A percentile compares a stretch with the other conserved stretches of the same genome.
phyloP scores from a whole-genome alignment of 441 rosid genomes.

The Dalechampia spathulata region DNA sequence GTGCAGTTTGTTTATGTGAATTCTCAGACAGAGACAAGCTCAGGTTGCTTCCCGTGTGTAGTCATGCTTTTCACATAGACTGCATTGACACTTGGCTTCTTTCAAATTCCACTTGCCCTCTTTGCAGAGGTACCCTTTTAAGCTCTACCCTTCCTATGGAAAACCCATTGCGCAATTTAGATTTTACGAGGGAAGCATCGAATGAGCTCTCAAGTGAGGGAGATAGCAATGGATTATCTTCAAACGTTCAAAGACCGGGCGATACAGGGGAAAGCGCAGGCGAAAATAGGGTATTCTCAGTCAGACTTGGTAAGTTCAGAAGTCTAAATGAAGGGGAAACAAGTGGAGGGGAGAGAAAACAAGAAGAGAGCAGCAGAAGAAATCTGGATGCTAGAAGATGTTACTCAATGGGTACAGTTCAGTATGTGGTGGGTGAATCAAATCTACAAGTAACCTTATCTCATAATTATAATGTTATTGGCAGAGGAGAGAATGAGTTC shows the following conservation, averaged over 20 bases:
- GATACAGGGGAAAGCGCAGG: conserved; percentile 20
- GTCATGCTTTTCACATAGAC: conserved; percentile 67
- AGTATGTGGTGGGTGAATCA: conserved; percentile 46
- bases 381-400: conserved; percentile 55
- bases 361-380: conserved; percentile 35
- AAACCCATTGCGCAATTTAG: conserved; percentile 20
- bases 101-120: conserved; percentile 76
- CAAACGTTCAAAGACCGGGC: conserved; percentile 18
- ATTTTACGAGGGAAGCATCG: conserved; percentile 18
- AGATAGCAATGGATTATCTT: not conserved
- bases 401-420: conserved; percentile 66
- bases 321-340: conserved; percentile 28
- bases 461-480: not conserved
- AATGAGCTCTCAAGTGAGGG: conserved; percentile 21
- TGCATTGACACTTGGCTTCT: conserved; percentile 82
- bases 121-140: conserved; percentile 50
- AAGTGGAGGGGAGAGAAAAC: conserved; percentile 10
- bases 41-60: conserved; percentile 54
- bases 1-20: conserved; percentile 67
- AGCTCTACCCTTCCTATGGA: conserved; percentile 21
- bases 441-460: conserved; percentile 38
- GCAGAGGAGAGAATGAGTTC: conserved; percentile 1
- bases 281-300: conserved; percentile 39
- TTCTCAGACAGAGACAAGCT: conserved; percentile 49
- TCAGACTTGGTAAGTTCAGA: conserved; percentile 56